A percentile compares a stretch with the other conserved stretches of the same genome.
phyloP scores from a whole-genome alignment of 345 rosid genomes.

The Hibiscus trionum region DNA sequence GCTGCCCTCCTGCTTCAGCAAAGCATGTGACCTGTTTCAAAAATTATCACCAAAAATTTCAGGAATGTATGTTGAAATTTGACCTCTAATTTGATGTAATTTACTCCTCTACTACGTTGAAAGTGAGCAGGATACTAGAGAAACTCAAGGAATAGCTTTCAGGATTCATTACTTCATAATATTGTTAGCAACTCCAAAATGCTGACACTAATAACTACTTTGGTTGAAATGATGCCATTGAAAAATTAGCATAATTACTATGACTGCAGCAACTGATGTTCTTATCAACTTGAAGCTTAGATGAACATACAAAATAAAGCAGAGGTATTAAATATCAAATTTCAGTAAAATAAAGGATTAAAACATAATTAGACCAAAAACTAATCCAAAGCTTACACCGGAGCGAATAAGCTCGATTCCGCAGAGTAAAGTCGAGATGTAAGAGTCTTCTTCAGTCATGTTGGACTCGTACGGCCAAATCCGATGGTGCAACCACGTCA shows the following conservation, averaged over 20 bases:
- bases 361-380: neutral
- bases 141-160: too few relatives aligned
- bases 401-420: constrained; percentile 65
- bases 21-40: constrained; percentile 55
- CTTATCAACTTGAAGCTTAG: too few relatives aligned
- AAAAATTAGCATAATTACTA: too few relatives aligned
- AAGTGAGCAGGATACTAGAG: too few relatives aligned
- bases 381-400: constrained; percentile 33
- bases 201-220: too few relatives aligned
- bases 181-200: too few relatives aligned
- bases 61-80: too few relatives aligned
- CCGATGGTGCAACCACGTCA: constrained; percentile 59
- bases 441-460: constrained; percentile 62
- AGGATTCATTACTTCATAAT: too few relatives aligned
- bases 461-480: constrained; percentile 69
- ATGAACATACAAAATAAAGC: neutral
- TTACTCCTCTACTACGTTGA: too few relatives aligned
- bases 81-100: too few relatives aligned
- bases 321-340: neutral
- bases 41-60: neutral
- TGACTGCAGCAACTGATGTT: too few relatives aligned
- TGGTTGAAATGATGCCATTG: too few relatives aligned
- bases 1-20: constrained; percentile 79
- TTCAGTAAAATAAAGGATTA: neutral
- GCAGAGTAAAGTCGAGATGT: constrained; percentile 54